phyloP scores from a whole-genome alignment of 2,329 filamentous ascomycete genomes.

The Talaromyces sp. region DNA sequence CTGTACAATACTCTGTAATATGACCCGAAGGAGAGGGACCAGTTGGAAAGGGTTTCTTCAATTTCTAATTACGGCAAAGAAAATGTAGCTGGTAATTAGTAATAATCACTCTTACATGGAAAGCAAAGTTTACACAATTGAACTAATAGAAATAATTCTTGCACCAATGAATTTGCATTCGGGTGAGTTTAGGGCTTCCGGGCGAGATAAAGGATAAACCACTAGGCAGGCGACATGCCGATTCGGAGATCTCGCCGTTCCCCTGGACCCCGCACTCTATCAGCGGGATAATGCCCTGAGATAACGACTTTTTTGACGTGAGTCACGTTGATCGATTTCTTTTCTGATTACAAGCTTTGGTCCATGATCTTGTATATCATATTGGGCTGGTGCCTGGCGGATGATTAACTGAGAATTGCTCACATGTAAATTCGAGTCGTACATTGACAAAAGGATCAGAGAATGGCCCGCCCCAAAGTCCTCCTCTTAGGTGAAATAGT shows the following conservation, averaged over 20 bases:
- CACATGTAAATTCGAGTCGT: not conserved
- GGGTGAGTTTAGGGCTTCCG: not conserved
- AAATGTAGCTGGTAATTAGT: not conserved
- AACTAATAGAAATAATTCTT: too few relatives aligned
- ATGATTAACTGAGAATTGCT: not conserved
- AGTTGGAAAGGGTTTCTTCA: not conserved
- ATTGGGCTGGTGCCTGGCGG: not conserved
- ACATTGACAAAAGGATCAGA: not conserved
- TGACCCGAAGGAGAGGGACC: not conserved
- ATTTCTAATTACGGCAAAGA: not conserved
- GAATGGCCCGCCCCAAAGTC: constrained; percentile 53
- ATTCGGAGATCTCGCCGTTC: constrained; percentile 4
- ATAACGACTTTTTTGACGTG: not conserved
- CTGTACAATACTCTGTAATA: not conserved
- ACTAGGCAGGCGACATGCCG: not conserved
- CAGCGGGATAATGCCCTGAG: not conserved
- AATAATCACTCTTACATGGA: too few relatives aligned
- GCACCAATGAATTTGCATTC: not conserved
- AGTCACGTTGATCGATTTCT: not conserved
- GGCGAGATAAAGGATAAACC: not conserved
- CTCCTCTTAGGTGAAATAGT: constrained; percentile 62
- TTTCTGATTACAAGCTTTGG: not conserved
- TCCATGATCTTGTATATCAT: not conserved
- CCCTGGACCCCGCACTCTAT: not conserved
- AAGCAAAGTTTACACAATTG: too few relatives aligned